Base-by-base conservation (phyloP, 2,329 filamentous ascomycete species). In the Alternaria novae-zelandiae region DNA sequence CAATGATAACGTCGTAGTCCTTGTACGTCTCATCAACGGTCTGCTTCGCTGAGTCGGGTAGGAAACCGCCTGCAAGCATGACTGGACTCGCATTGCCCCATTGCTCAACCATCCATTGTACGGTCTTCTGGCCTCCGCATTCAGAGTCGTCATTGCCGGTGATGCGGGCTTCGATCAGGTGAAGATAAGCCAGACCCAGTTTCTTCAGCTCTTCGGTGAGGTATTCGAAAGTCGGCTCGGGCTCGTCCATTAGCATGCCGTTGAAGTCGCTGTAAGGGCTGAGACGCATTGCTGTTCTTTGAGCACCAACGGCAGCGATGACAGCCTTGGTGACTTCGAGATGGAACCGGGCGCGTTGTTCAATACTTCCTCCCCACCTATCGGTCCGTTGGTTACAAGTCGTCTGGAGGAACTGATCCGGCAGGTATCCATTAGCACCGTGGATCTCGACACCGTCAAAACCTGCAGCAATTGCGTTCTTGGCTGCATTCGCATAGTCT, bases 371-470 rank as follows among this genome's bases (percentile, higher is more conserved):
- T 6, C 84, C 84, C 72, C 82, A 86, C 1, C 62, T 65, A 63
- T 86, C 84, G 0, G 73, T 85, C 3, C 87, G 82, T 44, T 81
- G 79, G 76, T 90, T 89, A 66, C 80, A 79, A 7, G 78, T 82
- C 61, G 86, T 84, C 66, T 87, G 89, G 13, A 91, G 80, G 76
- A 93, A 93, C 68, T 90, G 85, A 60, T 86, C 85, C 9, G 91
- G 76, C 2, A 93, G 82, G 71, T 92, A 93, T 4, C 90, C 89
- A 67, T 91, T 89, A 1, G 88, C 88, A 30, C 78, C 82, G 62
- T 83, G 81, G 23, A 84, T 77, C 61, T 83, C 90, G 21, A 91
- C 83, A 1, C 87, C 86, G 69, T 91, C 89, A 65, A 88, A 86
- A 0, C 86, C 86, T 2, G 85, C 86, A 46, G 78, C 74, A 6